Base-by-base conservation (phyloP, 306 rosid genomes). In the Acmispon strigosus region DNA sequence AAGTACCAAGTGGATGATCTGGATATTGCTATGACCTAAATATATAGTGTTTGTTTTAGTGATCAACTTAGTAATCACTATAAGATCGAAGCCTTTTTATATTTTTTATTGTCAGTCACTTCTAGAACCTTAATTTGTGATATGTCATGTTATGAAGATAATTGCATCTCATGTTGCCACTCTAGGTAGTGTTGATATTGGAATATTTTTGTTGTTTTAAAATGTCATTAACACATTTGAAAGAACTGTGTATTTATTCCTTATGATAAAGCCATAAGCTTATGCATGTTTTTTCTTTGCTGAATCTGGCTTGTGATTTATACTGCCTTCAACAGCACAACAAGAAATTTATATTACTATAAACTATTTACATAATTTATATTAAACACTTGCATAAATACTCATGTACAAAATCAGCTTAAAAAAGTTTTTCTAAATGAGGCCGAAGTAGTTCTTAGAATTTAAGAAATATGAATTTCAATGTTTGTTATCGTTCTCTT, bases 31-130 rank as follows among this genome's bases (percentile, higher is more conserved):
- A 49, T 76, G 45, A 66, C 64, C 42, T 24, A 78, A 63, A 73
- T 19, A 36, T 76, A 24, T 27, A 27, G 75, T 69, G 55, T 58
- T 17, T 73, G 87, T 61, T 72, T 75, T 8, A 75, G 77, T 39
- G 69, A 78, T 66, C 77, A 75, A 29, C 32, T 37, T 55, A 50
- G 16, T 67, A 16, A 17, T 41, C 60, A 18, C 37, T 12, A 14
- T 14, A 59, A 16, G 73, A 51, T 37, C 19, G 27, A 11, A 4
- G 7, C 32, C n/a, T n/a, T 3, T 7, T n/a, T 39, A 4, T 32
- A 5, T 5, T 32, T 5, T 32, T 27, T 4, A 27, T 27, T 32
- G 37, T 32, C 7, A 32, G 7, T 32, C 0, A 32, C 8, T 34
- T 59, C 14, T 9, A 18, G 24, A 22, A 18, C 67, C 37, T 37